Evolutionary conservation across 805 yeast genomes (phyloP), one percentile per base, ranked within the genome.

Genomic region (Ogataea nonfermentans): DNA sequence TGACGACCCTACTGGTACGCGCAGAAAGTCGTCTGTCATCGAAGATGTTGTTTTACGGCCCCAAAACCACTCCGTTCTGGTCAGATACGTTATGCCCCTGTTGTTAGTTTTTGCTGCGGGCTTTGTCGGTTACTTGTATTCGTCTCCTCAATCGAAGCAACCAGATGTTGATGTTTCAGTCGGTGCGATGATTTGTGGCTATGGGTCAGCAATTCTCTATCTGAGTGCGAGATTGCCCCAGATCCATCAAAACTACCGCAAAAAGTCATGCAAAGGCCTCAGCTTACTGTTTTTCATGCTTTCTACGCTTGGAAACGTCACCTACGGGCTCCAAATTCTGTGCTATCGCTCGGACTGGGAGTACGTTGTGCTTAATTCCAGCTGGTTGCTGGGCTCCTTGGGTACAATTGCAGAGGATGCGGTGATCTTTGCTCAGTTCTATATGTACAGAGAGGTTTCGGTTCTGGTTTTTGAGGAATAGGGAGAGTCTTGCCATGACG

Each of bases 201-300:
- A 84, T 61, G 48, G 76, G 5, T 79, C 87, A 4, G 91, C 95
- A 1, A 44, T 67, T 2, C 63, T 84, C 41, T 84, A 84, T 58
- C 68, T 84, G 48, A 77, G 84, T 7, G 93, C 93, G 3, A 66
- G 88, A 48, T 35, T 62, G 24, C 99, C 99, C 0, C 99, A 91
- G 62, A 84, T 91, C 38, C 65, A 75, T 41, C 95, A 85, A 56
- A 91, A 91, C 63, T 76, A 80, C 59, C 68, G 68, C 32, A 76
- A 95, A 48, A 78, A 81, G 53, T 84, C 95, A 4, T 89, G 89
- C 40, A 74, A 78, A 41, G 98, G 98, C 2, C 81, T 93, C 52
- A 83, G 96, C 40, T 75, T 91, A 46, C 74, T 87, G 37, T 85
- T 84, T 62, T 84, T 84, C 65, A 61, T 84, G 48, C 78, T 84